Base-by-base conservation (phyloP, 1,284 basidiomycete species). In the Trametes versicolor region DNA sequence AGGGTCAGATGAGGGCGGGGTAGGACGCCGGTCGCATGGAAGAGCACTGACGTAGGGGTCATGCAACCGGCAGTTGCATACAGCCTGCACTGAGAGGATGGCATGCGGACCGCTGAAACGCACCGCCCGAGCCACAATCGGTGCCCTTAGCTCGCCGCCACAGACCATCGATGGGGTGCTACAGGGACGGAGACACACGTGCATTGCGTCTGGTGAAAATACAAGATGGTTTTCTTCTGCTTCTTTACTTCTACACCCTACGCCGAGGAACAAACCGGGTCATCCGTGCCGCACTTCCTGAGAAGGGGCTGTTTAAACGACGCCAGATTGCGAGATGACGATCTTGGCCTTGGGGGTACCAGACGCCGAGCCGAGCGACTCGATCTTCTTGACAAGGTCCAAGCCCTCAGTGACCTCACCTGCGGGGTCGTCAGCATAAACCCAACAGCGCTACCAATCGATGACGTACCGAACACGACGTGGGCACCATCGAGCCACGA, bases 401-500 rank as follows among this genome's bases (percentile, higher is more conserved):
- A 85, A 71, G 66, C 89, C 89, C 63, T 88, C 81, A 43, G 90
- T 77, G 69, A 91, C 89, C 76, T 91, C 88, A 62, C 87, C 86
- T 85, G 63, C 10, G 70, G 61, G 39, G 47, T n/a, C 1, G n/a
- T 60, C 53, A 60, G 41, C 43, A 39, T 48, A 63, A 39, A 27
- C 21, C 15, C 50, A 23, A 21, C 0, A 52, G 41, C 10, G 29
- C 29, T 21, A 49, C 75, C 83, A 0, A 52, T 41, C 12, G 32
- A 39, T 21, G 52, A 76, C 83, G 60, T 74, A 83, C 93, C 93
- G 72, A 96, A 95, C 43, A 95, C 92, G 78, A 95, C 90, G 77
- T 93, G 92, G 61, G 84, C 86, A 47, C 87, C 88, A 72, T 96
- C 91, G 65, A 96, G 86, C 91, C 91, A 90, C 34, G 82, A 76